A percentile compares a stretch with the other conserved stretches of the same genome.
These are phyloP conservation scores for Vaucheria bursata DNA, from an alignment of 352 stramenopile species.

Conservation along the genomic window DNA sequence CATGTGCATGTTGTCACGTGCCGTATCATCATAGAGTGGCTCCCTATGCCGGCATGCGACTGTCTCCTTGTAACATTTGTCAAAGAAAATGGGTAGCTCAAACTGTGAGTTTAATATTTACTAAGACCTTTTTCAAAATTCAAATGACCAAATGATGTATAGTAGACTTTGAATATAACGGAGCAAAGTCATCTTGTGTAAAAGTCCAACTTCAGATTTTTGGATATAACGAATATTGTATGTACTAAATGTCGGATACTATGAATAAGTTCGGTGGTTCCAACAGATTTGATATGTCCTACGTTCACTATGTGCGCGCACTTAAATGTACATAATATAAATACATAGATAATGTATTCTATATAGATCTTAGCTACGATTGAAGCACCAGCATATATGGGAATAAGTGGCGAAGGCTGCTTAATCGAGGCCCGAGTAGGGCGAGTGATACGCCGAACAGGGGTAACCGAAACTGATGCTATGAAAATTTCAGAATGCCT, in stretches of 20 bases:
- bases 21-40: conserved; percentile 87
- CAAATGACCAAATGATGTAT: no score
- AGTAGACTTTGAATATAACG: not conserved
- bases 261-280: no score
- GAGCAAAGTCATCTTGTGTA: not conserved
- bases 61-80: conserved; percentile 89
- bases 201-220: not conserved
- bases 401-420: conserved; percentile 75
- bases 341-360: not conserved
- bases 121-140: no score
- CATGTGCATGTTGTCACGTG: conserved; percentile 90
- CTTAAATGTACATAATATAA: not conserved
- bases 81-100: conserved; percentile 95
- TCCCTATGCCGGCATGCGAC: conserved; percentile 93
- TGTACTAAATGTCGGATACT: no score
- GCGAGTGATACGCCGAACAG: conserved; percentile 72
- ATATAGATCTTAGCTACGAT: conserved; percentile 30
- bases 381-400: conserved; percentile 53
- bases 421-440: conserved; percentile 92
- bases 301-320: not conserved
- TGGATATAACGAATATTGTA: not conserved
- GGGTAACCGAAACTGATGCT: conserved; percentile 83
- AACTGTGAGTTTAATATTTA: conserved; percentile 67
- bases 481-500: conserved; percentile 89
- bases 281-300: no score